Evolutionary conservation across 2,329 filamentous ascomycete genomes (phyloP).

Genomic region (Fusarium succisae): DNA sequence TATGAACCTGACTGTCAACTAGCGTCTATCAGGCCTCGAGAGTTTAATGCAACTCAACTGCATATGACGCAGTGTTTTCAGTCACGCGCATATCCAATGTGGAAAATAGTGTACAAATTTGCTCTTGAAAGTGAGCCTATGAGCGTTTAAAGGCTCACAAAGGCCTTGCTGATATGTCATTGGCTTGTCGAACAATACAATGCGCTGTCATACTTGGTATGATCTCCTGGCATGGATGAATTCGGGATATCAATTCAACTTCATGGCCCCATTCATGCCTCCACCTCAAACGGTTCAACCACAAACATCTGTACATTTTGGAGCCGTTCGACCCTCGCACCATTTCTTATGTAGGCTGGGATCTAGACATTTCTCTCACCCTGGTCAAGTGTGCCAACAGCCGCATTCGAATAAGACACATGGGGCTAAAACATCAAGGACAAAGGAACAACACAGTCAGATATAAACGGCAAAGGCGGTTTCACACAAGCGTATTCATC

Average conservation of each 20-base stretch:
- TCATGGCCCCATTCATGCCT: conserved; percentile 36
- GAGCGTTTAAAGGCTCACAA: neutral
- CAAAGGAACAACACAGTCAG: conserved; percentile 18
- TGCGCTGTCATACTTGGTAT: conserved; percentile 19
- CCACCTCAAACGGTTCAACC: conserved; percentile 27
- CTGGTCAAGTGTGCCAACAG: conserved; percentile 4
- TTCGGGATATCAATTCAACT: conserved; percentile 17
- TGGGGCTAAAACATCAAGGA: conserved; percentile 7
- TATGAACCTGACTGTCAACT: conserved; percentile 22
- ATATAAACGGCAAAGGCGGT: conserved; percentile 28
- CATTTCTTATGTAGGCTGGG: conserved; percentile 33
- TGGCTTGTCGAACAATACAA: conserved; percentile 1
- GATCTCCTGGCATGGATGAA: neutral
- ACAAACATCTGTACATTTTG: conserved; percentile 15
- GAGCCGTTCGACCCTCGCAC: conserved; percentile 27
- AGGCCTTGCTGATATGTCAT: conserved; percentile 10
- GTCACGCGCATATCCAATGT: conserved; percentile 22
- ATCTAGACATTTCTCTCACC: conserved; percentile 20
- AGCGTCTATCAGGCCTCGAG: conserved; percentile 26
- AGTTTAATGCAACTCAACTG: conserved; percentile 26
- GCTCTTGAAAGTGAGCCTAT: conserved; percentile 11
- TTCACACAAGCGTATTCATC: conserved; percentile 17
- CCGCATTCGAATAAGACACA: neutral
- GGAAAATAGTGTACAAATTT: neutral
- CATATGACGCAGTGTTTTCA: conserved; percentile 27